Conservation (phyloP, 2,329 filamentous ascomycete genomes). For the Xylariomycetidae sp. region DNA sequence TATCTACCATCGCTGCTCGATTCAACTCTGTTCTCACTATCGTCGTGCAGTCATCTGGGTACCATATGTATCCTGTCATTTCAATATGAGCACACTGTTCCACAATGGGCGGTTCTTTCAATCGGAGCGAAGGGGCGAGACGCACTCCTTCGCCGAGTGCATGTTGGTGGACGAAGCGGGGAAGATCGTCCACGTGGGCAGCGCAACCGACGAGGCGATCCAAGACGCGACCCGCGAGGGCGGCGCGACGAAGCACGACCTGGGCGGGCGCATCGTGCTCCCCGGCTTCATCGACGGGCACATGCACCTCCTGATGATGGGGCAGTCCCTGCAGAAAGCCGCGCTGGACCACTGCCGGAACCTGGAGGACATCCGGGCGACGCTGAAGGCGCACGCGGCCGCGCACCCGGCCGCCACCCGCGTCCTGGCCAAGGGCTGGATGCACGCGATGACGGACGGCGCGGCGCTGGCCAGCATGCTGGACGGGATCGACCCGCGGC, state of each 20-base stretch:
- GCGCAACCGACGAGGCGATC: conserved; percentile 25
- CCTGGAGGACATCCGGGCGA: conserved; percentile 41
- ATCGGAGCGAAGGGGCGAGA: conserved; percentile 25
- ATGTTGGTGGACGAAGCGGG: conserved; percentile 30
- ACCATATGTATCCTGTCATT: not conserved
- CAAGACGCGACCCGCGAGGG: conserved; percentile 19
- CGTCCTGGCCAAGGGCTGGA: conserved; percentile 49
- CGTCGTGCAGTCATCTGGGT: not conserved
- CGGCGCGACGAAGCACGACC: conserved; percentile 24
- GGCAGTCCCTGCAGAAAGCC: conserved; percentile 47
- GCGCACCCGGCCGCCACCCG: conserved; percentile 38
- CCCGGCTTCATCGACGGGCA: conserved; percentile 54
- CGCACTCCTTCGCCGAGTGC: conserved; percentile 29
- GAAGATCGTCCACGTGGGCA: conserved; percentile 31
- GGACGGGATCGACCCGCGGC: conserved; percentile 44
- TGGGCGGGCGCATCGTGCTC: conserved; percentile 36
- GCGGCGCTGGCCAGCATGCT: conserved; percentile 42
- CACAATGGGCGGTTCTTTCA: conserved; percentile 54
- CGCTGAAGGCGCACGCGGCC: conserved; percentile 38
- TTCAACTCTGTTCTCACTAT: not conserved
- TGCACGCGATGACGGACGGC: conserved; percentile 49
- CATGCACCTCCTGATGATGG: conserved; percentile 50
- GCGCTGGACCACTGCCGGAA: conserved; percentile 39
- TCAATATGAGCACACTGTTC: conserved; percentile 46
- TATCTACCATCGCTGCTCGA: not conserved